Percentiles rank a stretch among this genome's conserved stretches.
These are phyloP conservation scores for Suillus occidentalis DNA, from an alignment of 768 basidiomycete species.

Conservation along the genomic window DNA sequence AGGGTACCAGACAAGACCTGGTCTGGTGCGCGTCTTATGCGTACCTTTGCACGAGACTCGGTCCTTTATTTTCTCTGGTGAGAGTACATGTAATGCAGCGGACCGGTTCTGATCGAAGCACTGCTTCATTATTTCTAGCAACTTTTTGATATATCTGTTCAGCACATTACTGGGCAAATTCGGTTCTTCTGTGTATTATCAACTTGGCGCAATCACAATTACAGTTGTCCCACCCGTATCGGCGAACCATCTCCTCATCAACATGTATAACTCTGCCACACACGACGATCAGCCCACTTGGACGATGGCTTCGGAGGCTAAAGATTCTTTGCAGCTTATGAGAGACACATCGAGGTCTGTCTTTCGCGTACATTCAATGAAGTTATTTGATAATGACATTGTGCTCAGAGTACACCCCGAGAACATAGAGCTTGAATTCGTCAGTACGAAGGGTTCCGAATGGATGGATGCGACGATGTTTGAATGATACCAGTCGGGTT, in stretches of 20 bases:
- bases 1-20: slow-evolving; percentile 9
- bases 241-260: slow-evolving; percentile 2
- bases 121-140: background rate
- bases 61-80: slow-evolving; percentile 10
- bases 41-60: slow-evolving; percentile 7
- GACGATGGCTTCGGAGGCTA: background rate
- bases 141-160: slow-evolving; percentile 10
- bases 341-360: background rate
- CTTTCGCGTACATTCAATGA: background rate
- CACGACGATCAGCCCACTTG: background rate
- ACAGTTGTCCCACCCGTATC: slow-evolving; percentile 6
- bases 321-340: background rate
- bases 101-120: background rate
- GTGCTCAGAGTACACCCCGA: background rate
- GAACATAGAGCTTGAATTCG: background rate
- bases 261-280: background rate
- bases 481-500: background rate
- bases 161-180: slow-evolving; percentile 5
- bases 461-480: background rate
- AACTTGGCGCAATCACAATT: slow-evolving; percentile 8
- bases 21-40: slow-evolving; percentile 10
- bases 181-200: slow-evolving; percentile 2
- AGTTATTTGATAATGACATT: background rate
- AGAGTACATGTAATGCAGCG: background rate
- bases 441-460: background rate